These are phyloP conservation scores for Plasmodium gallinaceum DNA, from an alignment of 169 alveolate genomes.

Conservation along the genomic window DNA sequence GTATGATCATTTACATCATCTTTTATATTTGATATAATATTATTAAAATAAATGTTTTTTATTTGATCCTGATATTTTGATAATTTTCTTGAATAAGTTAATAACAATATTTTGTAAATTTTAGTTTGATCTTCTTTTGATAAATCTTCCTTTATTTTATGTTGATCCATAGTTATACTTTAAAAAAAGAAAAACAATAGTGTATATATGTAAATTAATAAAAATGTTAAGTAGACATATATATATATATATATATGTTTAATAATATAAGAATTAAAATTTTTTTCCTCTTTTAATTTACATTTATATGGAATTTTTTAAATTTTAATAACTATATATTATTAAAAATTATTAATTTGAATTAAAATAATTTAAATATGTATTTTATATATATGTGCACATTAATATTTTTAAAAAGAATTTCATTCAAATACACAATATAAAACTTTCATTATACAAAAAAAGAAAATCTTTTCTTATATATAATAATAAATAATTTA, in stretches of 20 bases:
- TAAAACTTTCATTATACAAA: too few relatives aligned
- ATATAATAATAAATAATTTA: too few relatives aligned
- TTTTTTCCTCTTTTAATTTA: background rate
- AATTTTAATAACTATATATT: too few relatives aligned
- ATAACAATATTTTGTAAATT: slow-evolving; percentile 52
- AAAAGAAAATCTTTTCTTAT: too few relatives aligned
- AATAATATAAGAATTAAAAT: background rate
- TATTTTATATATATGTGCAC: too few relatives aligned
- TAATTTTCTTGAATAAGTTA: slow-evolving; percentile 52
- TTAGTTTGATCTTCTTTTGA: slow-evolving; percentile 71
- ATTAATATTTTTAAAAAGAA: too few relatives aligned
- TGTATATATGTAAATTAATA: background rate
- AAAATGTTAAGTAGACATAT: background rate
- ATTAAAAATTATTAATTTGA: too few relatives aligned
- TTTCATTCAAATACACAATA: too few relatives aligned
- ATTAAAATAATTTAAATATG: too few relatives aligned
- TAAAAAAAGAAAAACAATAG: slow-evolving; percentile 1
- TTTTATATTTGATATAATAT: slow-evolving; percentile 28
- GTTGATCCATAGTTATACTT: slow-evolving; percentile 14
- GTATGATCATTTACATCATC: slow-evolving; percentile 29
- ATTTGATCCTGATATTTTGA: slow-evolving; percentile 61
- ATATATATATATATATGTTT: background rate
- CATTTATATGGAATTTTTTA: background rate
- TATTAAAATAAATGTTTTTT: slow-evolving; percentile 61
- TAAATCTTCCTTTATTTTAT: slow-evolving; percentile 13